These are phyloP conservation scores for Teunomyces atbi DNA, from an alignment of 805 yeast genomes.

Conservation along the genomic window DNA sequence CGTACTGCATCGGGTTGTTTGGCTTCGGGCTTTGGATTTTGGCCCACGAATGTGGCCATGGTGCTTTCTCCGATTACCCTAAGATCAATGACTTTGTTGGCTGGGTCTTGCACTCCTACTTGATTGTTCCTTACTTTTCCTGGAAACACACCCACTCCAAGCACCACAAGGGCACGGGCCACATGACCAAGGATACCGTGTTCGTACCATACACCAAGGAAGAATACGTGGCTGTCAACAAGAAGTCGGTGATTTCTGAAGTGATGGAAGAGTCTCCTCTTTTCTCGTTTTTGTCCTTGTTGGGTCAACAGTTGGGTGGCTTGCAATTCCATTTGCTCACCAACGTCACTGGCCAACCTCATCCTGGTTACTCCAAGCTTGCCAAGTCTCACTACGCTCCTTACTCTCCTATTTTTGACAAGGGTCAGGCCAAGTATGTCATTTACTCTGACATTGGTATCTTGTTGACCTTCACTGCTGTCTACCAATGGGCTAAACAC, in stretches of 20 bases:
- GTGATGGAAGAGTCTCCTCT: constrained; percentile 75
- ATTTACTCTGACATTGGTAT: constrained; percentile 74
- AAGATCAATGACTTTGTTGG: constrained; percentile 77
- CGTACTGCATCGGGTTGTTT: constrained; percentile 58
- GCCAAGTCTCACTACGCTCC: constrained; percentile 71
- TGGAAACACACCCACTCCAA: constrained; percentile 84
- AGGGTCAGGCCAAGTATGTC: constrained; percentile 68
- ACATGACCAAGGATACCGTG: constrained; percentile 78
- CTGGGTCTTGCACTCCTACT: constrained; percentile 76
- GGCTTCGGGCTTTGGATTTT: constrained; percentile 81
- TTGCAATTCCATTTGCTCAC: constrained; percentile 65
- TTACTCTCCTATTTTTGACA: constrained; percentile 68
- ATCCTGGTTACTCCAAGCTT: constrained; percentile 44
- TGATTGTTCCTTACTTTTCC: constrained; percentile 82
- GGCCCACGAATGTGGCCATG: constrained; percentile 93
- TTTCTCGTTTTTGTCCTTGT: constrained; percentile 51
- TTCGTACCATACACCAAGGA: constrained; percentile 73
- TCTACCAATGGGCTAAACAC: constrained; percentile 58
- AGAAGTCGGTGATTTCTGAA: constrained; percentile 47
- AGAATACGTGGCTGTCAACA: constrained; percentile 44
- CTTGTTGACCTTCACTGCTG: constrained; percentile 46
- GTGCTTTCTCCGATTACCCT: constrained; percentile 74
- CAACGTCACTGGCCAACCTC: constrained; percentile 76
- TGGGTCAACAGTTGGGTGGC: constrained; percentile 75
- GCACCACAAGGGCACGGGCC: constrained; percentile 91